phyloP scores from a whole-genome alignment of 2,329 filamentous ascomycete species.

The Cordyceps cicadae region DNA sequence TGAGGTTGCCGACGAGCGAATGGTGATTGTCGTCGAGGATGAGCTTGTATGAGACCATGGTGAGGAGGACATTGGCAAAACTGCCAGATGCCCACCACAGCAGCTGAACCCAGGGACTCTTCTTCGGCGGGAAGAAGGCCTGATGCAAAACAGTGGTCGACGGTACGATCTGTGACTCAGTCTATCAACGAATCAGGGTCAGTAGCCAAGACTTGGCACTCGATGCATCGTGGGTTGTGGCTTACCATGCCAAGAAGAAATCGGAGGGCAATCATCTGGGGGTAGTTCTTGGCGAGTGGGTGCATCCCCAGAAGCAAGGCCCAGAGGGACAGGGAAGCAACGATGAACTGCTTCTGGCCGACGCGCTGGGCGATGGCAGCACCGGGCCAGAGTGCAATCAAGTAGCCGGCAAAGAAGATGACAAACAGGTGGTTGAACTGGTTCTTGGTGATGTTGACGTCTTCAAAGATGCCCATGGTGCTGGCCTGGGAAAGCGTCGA shows the following conservation, averaged over 20 bases:
- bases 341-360: slow-evolving; percentile 19
- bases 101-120: slow-evolving; percentile 22
- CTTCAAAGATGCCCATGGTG: slow-evolving; percentile 21
- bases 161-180: slow-evolving; percentile 21
- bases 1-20: slow-evolving; percentile 14
- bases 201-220: neutral
- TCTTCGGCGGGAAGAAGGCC: slow-evolving; percentile 21
- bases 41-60: slow-evolving; percentile 22
- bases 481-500: slow-evolving; percentile 18
- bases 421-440: slow-evolving; percentile 19
- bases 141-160: slow-evolving; percentile 22
- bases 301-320: slow-evolving; percentile 19
- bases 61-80: slow-evolving; percentile 21
- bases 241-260: slow-evolving; percentile 19
- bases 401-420: slow-evolving; percentile 19
- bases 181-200: slow-evolving; percentile 12
- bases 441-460: slow-evolving; percentile 17
- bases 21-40: slow-evolving; percentile 16
- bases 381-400: slow-evolving; percentile 19
- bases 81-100: slow-evolving; percentile 23
- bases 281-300: slow-evolving; percentile 16
- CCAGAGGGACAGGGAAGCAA: slow-evolving; percentile 17
- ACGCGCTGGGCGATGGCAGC: slow-evolving; percentile 17
- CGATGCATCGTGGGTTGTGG: neutral
- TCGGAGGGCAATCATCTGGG: slow-evolving; percentile 17